These are phyloP conservation scores for Fusarium sp. DNA, from an alignment of 2,329 filamentous ascomycete genomes.

Conservation along the genomic window DNA sequence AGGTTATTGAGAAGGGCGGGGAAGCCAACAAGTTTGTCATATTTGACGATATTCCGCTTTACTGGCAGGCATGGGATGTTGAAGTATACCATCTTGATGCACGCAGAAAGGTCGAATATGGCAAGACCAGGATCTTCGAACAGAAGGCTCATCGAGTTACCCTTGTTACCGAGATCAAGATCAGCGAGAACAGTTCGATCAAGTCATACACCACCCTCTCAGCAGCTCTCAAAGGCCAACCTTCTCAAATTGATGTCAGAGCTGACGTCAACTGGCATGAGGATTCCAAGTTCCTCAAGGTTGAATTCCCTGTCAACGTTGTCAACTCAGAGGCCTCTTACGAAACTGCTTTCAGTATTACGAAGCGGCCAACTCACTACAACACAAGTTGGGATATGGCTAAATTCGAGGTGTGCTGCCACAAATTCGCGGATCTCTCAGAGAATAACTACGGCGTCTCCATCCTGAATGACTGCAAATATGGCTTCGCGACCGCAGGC, in stretches of 20 bases:
- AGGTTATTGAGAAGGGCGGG: slow-evolving; percentile 77
- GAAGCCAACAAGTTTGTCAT: slow-evolving; percentile 94
- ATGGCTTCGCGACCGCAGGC: slow-evolving; percentile 91
- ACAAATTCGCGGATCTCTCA: slow-evolving; percentile 92
- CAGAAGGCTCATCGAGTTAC: slow-evolving; percentile 80
- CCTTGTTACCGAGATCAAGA: slow-evolving; percentile 84
- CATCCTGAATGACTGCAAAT: slow-evolving; percentile 95
- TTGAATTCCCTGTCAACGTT: slow-evolving; percentile 95
- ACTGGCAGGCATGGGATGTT: slow-evolving; percentile 98
- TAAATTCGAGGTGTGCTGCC: slow-evolving; percentile 96
- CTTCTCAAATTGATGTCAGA: slow-evolving; percentile 78
- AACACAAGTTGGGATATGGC: slow-evolving; percentile 98
- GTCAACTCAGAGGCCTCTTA: slow-evolving; percentile 93
- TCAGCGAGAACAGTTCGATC: slow-evolving; percentile 87
- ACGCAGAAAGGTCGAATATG: slow-evolving; percentile 77
- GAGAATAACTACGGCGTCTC: slow-evolving; percentile 91
- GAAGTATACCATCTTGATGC: slow-evolving; percentile 96
- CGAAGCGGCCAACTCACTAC: slow-evolving; percentile 93
- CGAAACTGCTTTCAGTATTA: slow-evolving; percentile 92
- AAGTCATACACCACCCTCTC: slow-evolving; percentile 86
- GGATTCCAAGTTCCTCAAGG: slow-evolving; percentile 97
- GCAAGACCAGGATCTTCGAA: slow-evolving; percentile 77
- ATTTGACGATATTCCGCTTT: slow-evolving; percentile 96
- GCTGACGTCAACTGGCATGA: slow-evolving; percentile 97
- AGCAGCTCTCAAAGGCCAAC: slow-evolving; percentile 69